Conservation (phyloP, 768 basidiomycete species). For the Psilocybe tampanensis region DNA sequence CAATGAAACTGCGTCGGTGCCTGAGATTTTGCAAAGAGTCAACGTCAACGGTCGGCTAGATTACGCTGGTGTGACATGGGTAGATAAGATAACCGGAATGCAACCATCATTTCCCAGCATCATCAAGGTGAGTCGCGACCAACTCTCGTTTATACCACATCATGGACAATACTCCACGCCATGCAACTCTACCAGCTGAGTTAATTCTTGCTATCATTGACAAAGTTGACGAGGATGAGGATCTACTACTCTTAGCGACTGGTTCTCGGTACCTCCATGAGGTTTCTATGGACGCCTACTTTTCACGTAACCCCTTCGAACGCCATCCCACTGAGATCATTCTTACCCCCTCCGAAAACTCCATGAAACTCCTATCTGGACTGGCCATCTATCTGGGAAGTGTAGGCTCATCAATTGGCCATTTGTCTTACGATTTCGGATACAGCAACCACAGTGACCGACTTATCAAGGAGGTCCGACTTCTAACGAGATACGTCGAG, state of each 20-base stretch:
- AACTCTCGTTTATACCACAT: neutral
- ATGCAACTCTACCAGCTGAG: slow-evolving; percentile 7
- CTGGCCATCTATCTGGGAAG: slow-evolving; percentile 13
- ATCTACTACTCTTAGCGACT: slow-evolving; percentile 12
- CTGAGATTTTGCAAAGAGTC: too few species aligned
- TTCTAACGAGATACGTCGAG: slow-evolving; percentile 13
- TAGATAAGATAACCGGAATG: neutral
- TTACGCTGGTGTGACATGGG: too few species aligned
- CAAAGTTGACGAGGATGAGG: slow-evolving; percentile 9
- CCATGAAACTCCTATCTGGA: slow-evolving; percentile 11
- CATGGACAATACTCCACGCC: neutral
- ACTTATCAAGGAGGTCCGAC: slow-evolving; percentile 10
- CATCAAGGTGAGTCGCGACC: neutral
- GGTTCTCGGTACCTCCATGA: slow-evolving; percentile 13
- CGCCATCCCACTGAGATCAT: slow-evolving; percentile 7
- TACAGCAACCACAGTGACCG: slow-evolving; percentile 4
- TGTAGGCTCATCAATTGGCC: slow-evolving; percentile 11
- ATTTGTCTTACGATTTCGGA: slow-evolving; percentile 20
- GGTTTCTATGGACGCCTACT: slow-evolving; percentile 10
- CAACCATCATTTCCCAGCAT: neutral
- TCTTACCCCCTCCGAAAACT: neutral
- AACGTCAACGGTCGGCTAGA: too few species aligned
- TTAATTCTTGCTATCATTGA: slow-evolving; percentile 11
- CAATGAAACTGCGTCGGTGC: too few species aligned
- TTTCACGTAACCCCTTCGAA: slow-evolving; percentile 10